These are phyloP conservation scores for Antrodiella citrinella DNA, from an alignment of 768 basidiomycete species.

Conservation along the genomic window DNA sequence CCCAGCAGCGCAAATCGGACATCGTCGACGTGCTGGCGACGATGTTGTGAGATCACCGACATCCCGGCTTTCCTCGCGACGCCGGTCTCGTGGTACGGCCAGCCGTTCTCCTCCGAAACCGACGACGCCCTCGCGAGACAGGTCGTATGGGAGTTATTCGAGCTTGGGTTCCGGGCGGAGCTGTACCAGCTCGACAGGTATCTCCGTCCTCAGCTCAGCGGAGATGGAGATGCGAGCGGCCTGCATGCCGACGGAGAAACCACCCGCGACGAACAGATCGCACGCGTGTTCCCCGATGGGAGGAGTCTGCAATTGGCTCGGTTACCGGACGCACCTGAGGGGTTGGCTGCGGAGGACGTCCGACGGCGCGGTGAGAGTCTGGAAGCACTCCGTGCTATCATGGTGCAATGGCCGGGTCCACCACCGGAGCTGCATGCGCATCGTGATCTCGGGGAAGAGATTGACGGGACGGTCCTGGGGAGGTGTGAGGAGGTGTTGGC, in stretches of 20 bases:
- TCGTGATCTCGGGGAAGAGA: too few species aligned
- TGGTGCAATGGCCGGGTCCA: not conserved
- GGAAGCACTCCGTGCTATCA: not conserved
- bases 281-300: not conserved
- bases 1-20: too few species aligned
- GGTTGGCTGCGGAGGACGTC: not conserved
- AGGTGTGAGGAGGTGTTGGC: too few species aligned
- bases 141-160: slow-evolving; percentile 1
- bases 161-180: slow-evolving; percentile 1
- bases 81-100: not conserved
- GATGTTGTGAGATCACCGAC: not conserved
- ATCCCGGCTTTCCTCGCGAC: not conserved
- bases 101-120: not conserved
- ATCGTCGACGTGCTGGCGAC: too few species aligned
- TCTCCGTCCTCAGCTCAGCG: not conserved
- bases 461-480: too few species aligned
- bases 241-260: not conserved
- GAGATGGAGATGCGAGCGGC: not conserved
- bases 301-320: not conserved
- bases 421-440: too few species aligned
- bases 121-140: not conserved
- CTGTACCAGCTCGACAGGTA: not conserved
- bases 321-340: not conserved
- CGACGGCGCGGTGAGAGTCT: not conserved
- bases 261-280: not conserved